Evolutionary conservation across 768 basidiomycete genomes (phyloP), one percentile per base, ranked within the genome.

Genomic region (Termitomyces sp.): DNA sequence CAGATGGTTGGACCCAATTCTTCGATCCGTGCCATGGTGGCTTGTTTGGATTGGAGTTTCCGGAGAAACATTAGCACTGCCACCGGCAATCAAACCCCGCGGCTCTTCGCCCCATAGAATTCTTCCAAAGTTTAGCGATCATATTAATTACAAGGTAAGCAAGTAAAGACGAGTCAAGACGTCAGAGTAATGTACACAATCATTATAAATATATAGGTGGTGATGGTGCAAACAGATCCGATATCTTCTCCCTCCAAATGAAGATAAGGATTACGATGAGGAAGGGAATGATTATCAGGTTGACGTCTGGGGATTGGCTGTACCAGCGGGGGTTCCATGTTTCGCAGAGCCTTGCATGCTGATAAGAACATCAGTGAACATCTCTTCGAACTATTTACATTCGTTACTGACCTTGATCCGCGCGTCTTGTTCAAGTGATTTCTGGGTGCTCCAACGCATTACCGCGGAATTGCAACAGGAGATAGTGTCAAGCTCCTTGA

Each of bases 281-380:
- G 37, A 62, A 56, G 27, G 66, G 34, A 19, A 73, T 62, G 40
- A 70, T 61, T 62, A 61, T 54, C n/a, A 58, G 16, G 40, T 63
- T 65, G 23, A 54, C 41, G 25, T 68, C 65, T 12, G 16, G 19
- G 19, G 64, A 50, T 40, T 59, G 58, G 10, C 59, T 59, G 55
- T 59, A 62, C 72, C 68, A 74, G 45, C 68, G 66, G 11, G 60
- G 59, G 53, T 62, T 59, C 71, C 74, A 74, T 29, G 64, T 66
- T 56, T 74, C 72, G 54, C 73, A 75, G n/a, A 71, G 53, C 19
- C 66, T 59, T 3, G 73, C 71, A 54, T 73, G 73, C 74, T 75
- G 11, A 47, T 27, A 25, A 5, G 12, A 37, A 0, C 17, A 34
- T 50, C 4, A 31, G 16, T 25, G 8, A 31, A 7, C 5, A 34